These are phyloP conservation scores for Tuber indicum DNA, from an alignment of 495 filamentous ascomycete species.

Conservation along the genomic window DNA sequence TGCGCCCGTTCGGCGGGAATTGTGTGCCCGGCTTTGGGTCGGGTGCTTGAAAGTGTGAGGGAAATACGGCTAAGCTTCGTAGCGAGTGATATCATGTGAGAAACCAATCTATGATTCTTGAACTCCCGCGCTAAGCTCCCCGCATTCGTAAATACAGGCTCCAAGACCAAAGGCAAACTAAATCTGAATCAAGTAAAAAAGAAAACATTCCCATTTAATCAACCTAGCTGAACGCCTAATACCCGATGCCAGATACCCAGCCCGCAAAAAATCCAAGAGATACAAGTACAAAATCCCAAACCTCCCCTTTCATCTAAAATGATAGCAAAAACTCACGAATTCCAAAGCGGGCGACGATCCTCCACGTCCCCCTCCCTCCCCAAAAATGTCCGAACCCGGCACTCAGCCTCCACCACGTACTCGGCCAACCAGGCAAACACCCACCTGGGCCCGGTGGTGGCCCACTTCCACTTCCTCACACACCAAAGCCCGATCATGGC, in stretches of 20 bases:
- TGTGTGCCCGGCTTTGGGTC: not conserved
- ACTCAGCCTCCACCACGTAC: not conserved
- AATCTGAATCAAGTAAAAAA: not conserved
- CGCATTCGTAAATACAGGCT: not conserved
- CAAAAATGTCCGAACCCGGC: not conserved
- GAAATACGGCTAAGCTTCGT: not conserved
- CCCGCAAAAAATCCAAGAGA: not conserved
- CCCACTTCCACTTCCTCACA: slow-evolving; percentile 25
- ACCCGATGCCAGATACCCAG: not conserved
- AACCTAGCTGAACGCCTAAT: not conserved
- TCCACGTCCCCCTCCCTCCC: not conserved
- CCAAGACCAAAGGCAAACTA: not conserved
- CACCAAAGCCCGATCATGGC: slow-evolving; percentile 14
- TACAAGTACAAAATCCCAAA: not conserved
- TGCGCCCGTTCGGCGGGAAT: not conserved
- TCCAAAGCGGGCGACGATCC: not conserved
- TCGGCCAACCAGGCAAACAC: not conserved
- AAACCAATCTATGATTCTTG: not conserved
- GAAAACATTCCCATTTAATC: not conserved
- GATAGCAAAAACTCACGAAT: not conserved
- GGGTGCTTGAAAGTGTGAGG: not conserved
- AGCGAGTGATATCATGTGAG: not conserved
- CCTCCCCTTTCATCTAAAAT: not conserved
- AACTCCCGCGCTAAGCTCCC: not conserved
- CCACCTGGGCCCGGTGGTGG: slow-evolving; percentile 2